Percentiles rank a stretch among this genome's conserved stretches.
Evolutionary conservation across 1,284 basidiomycete species (phyloP).

Genomic region (Ceratobasidium sp.): DNA sequence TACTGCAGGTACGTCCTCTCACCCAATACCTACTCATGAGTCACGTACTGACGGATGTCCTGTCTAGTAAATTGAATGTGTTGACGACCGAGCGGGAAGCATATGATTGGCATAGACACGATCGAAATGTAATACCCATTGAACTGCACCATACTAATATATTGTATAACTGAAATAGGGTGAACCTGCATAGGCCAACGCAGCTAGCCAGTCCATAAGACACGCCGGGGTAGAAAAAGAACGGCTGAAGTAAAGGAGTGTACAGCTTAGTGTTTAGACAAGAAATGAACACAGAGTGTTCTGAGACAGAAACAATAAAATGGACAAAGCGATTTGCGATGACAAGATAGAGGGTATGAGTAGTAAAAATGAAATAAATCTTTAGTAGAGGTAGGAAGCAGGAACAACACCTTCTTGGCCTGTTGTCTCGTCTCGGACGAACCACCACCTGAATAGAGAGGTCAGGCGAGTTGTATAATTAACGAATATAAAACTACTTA

Average conservation of each 20-base stretch:
- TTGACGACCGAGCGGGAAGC: not conserved
- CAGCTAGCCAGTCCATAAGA: slow-evolving; percentile 1
- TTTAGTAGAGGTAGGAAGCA: slow-evolving; percentile 72
- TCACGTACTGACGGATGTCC: no score
- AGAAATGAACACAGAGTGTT: not conserved
- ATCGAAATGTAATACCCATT: slow-evolving; percentile 31
- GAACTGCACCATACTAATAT: slow-evolving; percentile 26
- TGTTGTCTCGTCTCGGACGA: slow-evolving; percentile 81
- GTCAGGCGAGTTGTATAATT: slow-evolving; percentile 49
- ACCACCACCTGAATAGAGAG: slow-evolving; percentile 82
- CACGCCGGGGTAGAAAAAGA: slow-evolving; percentile 17
- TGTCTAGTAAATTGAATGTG: slow-evolving; percentile 1
- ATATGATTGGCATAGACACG: slow-evolving; percentile 5
- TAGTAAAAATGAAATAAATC: slow-evolving; percentile 20
- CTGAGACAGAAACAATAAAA: slow-evolving; percentile 33
- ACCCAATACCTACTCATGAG: no score
- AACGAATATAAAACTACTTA: slow-evolving; percentile 61
- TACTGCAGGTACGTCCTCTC: slow-evolving; percentile 51
- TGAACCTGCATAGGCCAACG: slow-evolving; percentile 34
- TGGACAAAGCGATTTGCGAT: slow-evolving; percentile 25
- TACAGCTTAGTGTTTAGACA: slow-evolving; percentile 13
- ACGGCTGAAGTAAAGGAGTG: slow-evolving; percentile 36
- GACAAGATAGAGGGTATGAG: slow-evolving; percentile 23
- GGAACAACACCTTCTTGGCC: slow-evolving; percentile 90
- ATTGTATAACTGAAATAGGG: slow-evolving; percentile 34